A percentile compares a stretch with the other conserved stretches of the same genome.
These are phyloP conservation scores for Apiosordaria backusii DNA, from an alignment of 495 filamentous ascomycete genomes.

Conservation along the genomic window DNA sequence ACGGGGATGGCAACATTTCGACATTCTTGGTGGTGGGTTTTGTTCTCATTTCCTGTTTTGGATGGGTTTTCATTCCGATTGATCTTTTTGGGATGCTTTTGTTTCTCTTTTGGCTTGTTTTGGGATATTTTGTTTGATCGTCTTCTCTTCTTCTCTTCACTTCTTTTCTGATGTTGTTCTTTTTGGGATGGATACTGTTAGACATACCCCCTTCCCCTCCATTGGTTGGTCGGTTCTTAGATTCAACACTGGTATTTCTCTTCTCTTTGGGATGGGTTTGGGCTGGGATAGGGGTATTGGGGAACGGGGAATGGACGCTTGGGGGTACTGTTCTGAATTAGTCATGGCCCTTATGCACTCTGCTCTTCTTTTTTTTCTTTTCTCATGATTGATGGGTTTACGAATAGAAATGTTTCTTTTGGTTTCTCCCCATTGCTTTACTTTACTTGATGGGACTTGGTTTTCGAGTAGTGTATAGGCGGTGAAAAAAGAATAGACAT, in stretches of 20 bases:
- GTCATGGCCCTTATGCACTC: background rate
- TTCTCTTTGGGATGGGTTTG: background rate
- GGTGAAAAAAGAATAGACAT: background rate
- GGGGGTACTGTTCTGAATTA: background rate
- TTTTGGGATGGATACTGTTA: background rate
- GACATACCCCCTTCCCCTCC: background rate
- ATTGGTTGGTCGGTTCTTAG: background rate
- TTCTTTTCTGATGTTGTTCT: background rate
- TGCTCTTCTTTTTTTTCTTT: conserved; percentile 9
- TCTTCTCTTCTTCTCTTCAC: background rate
- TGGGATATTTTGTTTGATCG: background rate
- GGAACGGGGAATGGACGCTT: no score
- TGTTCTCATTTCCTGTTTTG: background rate
- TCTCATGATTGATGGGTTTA: conserved; percentile 12
- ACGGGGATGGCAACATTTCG: background rate
- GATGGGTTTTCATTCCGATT: background rate
- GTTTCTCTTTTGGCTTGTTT: background rate
- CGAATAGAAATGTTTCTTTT: background rate
- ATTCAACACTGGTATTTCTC: background rate
- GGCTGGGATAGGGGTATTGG: background rate
- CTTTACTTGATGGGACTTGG: background rate
- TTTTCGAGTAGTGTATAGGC: background rate
- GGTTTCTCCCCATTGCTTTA: background rate
- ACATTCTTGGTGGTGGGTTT: background rate
- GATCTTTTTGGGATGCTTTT: background rate